Conservation (phyloP, 805 yeast species). For the Groenewaldozyma tartarivorans region DNA sequence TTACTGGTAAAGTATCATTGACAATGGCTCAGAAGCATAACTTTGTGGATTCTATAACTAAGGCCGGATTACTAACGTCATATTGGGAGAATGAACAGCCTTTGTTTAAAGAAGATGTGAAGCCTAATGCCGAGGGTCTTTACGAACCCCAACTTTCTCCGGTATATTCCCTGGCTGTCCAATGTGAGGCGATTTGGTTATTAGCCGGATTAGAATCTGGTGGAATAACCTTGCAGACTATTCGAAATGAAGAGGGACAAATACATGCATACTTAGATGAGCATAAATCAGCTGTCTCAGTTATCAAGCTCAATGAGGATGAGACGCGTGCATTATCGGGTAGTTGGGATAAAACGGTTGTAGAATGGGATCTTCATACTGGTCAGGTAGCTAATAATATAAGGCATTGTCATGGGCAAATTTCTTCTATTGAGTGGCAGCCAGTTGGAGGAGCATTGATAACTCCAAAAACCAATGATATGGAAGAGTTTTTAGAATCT, state of each 20-base stretch:
- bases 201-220: constrained; percentile 70
- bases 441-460: constrained; percentile 24
- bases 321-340: constrained; percentile 70
- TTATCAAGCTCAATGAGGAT: constrained; percentile 47
- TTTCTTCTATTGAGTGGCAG: constrained; percentile 60
- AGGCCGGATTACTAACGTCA: constrained; percentile 72
- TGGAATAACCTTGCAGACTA: constrained; percentile 76
- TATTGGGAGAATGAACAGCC: constrained; percentile 98
- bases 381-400: constrained; percentile 47
- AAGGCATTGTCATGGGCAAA: constrained; percentile 61
- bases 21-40: constrained; percentile 90
- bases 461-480: constrained; percentile 13
- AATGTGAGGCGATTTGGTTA: constrained; percentile 75
- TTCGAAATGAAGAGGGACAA: constrained; percentile 73
- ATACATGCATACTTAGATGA: constrained; percentile 65
- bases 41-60: constrained; percentile 72
- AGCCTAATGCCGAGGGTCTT: constrained; percentile 27
- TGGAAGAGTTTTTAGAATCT: constrained; percentile 6
- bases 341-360: constrained; percentile 77
- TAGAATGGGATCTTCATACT: constrained; percentile 78
- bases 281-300: constrained; percentile 71
- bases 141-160: constrained; percentile 52
- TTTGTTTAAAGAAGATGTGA: constrained; percentile 35
- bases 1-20: constrained; percentile 77
- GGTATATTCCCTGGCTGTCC: constrained; percentile 79